Conservation (phyloP, 2,329 filamentous ascomycete species). For the Ceratocystis lukuohia region DNA sequence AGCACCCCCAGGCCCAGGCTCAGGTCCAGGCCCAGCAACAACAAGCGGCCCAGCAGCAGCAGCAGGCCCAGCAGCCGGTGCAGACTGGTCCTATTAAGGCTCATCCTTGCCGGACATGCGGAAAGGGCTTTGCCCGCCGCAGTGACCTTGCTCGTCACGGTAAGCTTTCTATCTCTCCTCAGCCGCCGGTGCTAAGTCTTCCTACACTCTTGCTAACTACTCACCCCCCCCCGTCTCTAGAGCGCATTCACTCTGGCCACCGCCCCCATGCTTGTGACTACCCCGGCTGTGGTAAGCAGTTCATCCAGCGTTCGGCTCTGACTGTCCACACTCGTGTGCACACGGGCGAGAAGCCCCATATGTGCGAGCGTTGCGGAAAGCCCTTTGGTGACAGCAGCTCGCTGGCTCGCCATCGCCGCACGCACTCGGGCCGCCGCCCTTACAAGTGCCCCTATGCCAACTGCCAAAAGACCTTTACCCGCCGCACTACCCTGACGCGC, state of each 20-base stretch:
- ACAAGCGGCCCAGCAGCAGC: slow-evolving; percentile 22
- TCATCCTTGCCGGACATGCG: slow-evolving; percentile 80
- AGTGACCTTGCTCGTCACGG: slow-evolving; percentile 92
- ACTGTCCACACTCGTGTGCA: slow-evolving; percentile 93
- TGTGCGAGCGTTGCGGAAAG: slow-evolving; percentile 95
- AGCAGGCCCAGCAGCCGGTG: slow-evolving; percentile 23
- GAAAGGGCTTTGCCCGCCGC: slow-evolving; percentile 80
- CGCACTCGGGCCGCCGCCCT: slow-evolving; percentile 87
- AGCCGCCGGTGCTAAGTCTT: neutral
- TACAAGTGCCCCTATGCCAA: slow-evolving; percentile 97
- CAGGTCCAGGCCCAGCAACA: slow-evolving; percentile 26
- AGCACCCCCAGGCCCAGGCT: too few relatives aligned
- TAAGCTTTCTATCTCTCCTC: slow-evolving; percentile 35
- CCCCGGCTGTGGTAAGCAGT: slow-evolving; percentile 81
- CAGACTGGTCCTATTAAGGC: slow-evolving; percentile 41
- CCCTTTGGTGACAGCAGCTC: slow-evolving; percentile 95
- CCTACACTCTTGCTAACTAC: slow-evolving; percentile 22
- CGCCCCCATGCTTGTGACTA: slow-evolving; percentile 87
- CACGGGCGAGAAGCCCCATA: slow-evolving; percentile 95
- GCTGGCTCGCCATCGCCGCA: slow-evolving; percentile 79
- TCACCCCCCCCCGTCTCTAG: slow-evolving; percentile 37
- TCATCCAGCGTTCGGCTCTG: slow-evolving; percentile 89
- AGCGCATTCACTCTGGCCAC: slow-evolving; percentile 87
- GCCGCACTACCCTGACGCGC: slow-evolving; percentile 83
- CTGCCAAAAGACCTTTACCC: slow-evolving; percentile 96